Percentiles rank a stretch among this genome's conserved stretches.
These are phyloP conservation scores for Thermochaetoides thermophila DNA, from an alignment of 495 filamentous ascomycete genomes.

Conservation along the genomic window DNA sequence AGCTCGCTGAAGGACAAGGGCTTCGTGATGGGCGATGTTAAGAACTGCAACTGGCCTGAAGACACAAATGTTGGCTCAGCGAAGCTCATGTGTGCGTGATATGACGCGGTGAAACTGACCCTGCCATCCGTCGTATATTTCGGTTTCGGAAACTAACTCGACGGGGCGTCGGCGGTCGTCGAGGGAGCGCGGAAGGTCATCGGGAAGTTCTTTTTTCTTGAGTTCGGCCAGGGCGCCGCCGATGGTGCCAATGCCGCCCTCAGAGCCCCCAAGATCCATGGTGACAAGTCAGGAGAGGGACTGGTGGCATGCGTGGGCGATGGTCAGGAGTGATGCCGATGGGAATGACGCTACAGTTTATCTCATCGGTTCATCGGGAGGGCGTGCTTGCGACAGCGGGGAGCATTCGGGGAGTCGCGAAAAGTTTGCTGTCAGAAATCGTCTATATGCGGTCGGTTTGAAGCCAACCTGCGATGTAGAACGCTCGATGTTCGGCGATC, in stretches of 20 bases:
- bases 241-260: conserved; percentile 24
- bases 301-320: conserved; percentile 10
- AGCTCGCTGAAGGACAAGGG: conserved; percentile 71
- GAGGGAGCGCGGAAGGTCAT: conserved; percentile 78
- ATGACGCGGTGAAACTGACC: conserved; percentile 38
- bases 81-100: not conserved
- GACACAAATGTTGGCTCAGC: conserved; percentile 11
- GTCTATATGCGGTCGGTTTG: no score
- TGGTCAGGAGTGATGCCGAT: no score
- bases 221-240: conserved; percentile 15
- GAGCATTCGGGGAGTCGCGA: no score
- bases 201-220: conserved; percentile 47
- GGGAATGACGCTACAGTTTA: no score
- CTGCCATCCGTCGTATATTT: conserved; percentile 99
- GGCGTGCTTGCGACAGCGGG: no score
- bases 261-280: conserved; percentile 44
- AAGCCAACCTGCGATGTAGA: no score
- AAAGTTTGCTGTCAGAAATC: no score
- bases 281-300: conserved; percentile 10
- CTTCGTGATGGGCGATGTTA: conserved; percentile 73
- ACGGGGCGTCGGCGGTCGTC: conserved; percentile 61
- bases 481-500: no score
- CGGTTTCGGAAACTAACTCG: conserved; percentile 57
- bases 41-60: conserved; percentile 84
- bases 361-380: no score